These are phyloP conservation scores for Tolypocladium guangdongense DNA, from an alignment of 2,329 filamentous ascomycete species.

Conservation along the genomic window DNA sequence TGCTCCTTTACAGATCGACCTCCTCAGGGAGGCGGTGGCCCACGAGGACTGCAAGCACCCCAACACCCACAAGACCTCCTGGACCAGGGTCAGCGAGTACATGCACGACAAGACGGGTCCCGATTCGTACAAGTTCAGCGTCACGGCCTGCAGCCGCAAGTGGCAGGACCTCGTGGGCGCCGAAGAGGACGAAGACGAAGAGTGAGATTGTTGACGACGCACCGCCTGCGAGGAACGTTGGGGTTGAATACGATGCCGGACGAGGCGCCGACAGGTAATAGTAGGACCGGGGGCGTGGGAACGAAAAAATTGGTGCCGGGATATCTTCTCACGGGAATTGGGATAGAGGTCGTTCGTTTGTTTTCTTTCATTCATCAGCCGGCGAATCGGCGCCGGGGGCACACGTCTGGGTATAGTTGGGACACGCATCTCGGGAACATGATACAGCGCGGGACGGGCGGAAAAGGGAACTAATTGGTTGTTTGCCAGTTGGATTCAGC, in stretches of 20 bases:
- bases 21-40: slow-evolving; percentile 33
- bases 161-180: slow-evolving; percentile 34
- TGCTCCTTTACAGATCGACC: slow-evolving; percentile 23
- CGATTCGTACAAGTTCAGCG: slow-evolving; percentile 48
- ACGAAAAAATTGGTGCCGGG: neutral
- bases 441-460: neutral
- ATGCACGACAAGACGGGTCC: slow-evolving; percentile 32
- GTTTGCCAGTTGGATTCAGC: neutral
- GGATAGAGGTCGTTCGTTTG: neutral
- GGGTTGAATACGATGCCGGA: neutral
- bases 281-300: too few relatives aligned
- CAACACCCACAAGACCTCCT: slow-evolving; percentile 32
- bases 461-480: too few relatives aligned
- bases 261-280: neutral
- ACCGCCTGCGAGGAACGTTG: too few relatives aligned
- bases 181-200: neutral
- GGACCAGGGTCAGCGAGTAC: slow-evolving; percentile 45
- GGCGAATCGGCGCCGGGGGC: neutral
- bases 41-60: slow-evolving; percentile 21
- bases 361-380: neutral
- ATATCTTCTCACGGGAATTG: neutral
- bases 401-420: neutral
- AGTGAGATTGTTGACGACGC: neutral
- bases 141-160: slow-evolving; percentile 46
- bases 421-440: neutral